These are phyloP conservation scores for Ophiognomonia clavigignenti-juglandacearum DNA, from an alignment of 2,329 filamentous ascomycete species.

Conservation along the genomic window DNA sequence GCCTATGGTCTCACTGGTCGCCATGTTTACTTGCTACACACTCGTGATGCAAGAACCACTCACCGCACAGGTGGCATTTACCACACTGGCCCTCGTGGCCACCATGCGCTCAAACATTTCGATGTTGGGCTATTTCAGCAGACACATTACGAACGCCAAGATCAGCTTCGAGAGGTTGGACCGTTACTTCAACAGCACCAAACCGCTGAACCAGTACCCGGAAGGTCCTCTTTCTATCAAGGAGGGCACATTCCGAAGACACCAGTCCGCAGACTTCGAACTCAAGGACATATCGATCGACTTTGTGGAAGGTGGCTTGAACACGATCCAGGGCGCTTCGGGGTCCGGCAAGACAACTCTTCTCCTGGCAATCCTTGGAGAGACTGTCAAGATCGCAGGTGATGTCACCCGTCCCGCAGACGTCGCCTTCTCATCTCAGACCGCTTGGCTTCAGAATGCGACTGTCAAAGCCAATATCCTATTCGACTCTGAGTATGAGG, in stretches of 20 bases:
- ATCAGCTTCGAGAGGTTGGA: slow-evolving; percentile 49
- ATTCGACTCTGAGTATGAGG: slow-evolving; percentile 47
- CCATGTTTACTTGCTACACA: slow-evolving; percentile 50
- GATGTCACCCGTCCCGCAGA: slow-evolving; percentile 44
- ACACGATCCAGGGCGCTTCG: slow-evolving; percentile 49
- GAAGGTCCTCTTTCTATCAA: slow-evolving; percentile 43
- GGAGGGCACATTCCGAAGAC: slow-evolving; percentile 43
- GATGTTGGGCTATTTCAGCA: slow-evolving; percentile 42
- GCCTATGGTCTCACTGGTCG: slow-evolving; percentile 45
- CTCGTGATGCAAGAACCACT: slow-evolving; percentile 41
- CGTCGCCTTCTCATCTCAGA: slow-evolving; percentile 53
- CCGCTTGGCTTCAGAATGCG: slow-evolving; percentile 53
- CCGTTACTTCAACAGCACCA: slow-evolving; percentile 47
- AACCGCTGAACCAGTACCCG: slow-evolving; percentile 42
- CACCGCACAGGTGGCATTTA: slow-evolving; percentile 54
- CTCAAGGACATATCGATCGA: slow-evolving; percentile 44
- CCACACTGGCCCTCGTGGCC: slow-evolving; percentile 48
- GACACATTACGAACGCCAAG: slow-evolving; percentile 35
- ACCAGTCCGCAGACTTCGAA: slow-evolving; percentile 44
- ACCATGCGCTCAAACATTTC: slow-evolving; percentile 48
- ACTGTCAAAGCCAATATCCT: slow-evolving; percentile 51
- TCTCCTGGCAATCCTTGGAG: slow-evolving; percentile 48
- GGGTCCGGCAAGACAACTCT: slow-evolving; percentile 55
- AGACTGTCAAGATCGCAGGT: slow-evolving; percentile 46
- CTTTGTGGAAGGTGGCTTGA: slow-evolving; percentile 50